phyloP scores from a whole-genome alignment of 441 rosid genomes.

The Adansonia gregorii region DNA sequence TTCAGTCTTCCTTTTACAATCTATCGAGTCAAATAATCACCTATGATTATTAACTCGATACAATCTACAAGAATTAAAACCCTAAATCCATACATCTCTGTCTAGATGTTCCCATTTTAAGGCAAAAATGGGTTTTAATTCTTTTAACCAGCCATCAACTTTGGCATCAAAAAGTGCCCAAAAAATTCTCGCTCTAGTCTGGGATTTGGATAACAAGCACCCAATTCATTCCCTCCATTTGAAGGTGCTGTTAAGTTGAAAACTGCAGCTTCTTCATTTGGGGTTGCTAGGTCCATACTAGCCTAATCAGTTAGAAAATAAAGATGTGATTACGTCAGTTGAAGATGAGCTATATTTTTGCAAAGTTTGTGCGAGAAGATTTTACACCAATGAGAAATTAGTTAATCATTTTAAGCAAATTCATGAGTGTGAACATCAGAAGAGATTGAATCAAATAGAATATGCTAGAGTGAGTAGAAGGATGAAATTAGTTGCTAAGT shows the following conservation, averaged over 20 bases:
- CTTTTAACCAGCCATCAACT: slow-evolving; percentile 36
- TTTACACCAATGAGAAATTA: slow-evolving; percentile 66
- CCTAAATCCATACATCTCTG: slow-evolving; percentile 23
- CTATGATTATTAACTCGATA: slow-evolving; percentile 6
- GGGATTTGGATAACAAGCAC: slow-evolving; percentile 88
- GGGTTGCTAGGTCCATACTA: slow-evolving; percentile 57
- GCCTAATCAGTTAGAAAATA: slow-evolving; percentile 69
- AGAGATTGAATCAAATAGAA: slow-evolving; percentile 78
- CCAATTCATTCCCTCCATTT: slow-evolving; percentile 63
- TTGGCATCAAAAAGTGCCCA: slow-evolving; percentile 32
- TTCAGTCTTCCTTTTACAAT: not conserved
- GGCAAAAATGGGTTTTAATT: slow-evolving; percentile 34
- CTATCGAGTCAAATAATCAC: slow-evolving; percentile 1
- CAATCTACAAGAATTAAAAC: slow-evolving; percentile 22
- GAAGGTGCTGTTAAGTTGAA: slow-evolving; percentile 78
- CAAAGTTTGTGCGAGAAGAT: slow-evolving; percentile 55
- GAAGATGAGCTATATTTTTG: slow-evolving; percentile 73
- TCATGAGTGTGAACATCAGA: slow-evolving; percentile 74
- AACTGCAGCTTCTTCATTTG: slow-evolving; percentile 65
- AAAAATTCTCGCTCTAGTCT: slow-evolving; percentile 56
- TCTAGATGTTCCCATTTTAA: slow-evolving; percentile 33
- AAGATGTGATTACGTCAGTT: slow-evolving; percentile 53
- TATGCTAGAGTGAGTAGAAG: slow-evolving; percentile 77
- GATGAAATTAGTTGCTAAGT: slow-evolving; percentile 67
- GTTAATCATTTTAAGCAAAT: slow-evolving; percentile 77